phyloP scores from a whole-genome alignment of 345 rosid species.

The Lenwebbia sp. region DNA sequence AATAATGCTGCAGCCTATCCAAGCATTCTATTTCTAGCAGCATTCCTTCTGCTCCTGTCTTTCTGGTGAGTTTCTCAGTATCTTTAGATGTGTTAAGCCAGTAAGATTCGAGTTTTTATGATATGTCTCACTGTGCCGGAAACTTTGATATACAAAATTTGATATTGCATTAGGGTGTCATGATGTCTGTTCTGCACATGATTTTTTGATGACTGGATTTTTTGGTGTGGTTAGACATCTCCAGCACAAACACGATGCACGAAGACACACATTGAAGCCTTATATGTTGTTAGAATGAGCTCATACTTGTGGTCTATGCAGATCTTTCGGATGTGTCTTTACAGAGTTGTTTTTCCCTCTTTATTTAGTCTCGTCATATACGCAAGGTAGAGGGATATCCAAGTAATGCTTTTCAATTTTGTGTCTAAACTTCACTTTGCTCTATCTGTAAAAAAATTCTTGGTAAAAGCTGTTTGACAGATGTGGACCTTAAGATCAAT shows the following conservation, averaged over 20 bases:
- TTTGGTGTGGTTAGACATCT: not conserved
- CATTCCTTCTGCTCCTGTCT: constrained; percentile 51
- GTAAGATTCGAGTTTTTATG: not conserved
- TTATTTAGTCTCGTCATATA: not conserved
- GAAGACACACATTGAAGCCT: not conserved
- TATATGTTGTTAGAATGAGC: not conserved
- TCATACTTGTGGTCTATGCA: not conserved
- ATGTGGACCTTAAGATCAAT: not conserved
- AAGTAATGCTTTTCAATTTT: not conserved
- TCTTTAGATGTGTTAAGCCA: not conserved
- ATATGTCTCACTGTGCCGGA: not conserved
- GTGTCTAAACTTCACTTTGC: not conserved
- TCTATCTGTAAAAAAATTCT: not conserved
- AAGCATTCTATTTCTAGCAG: constrained; percentile 39
- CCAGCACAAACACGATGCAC: not conserved
- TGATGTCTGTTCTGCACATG: not conserved
- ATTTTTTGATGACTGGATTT: not conserved
- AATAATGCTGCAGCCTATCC: constrained; percentile 44
- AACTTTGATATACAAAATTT: not conserved
- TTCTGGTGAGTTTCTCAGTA: constrained; percentile 37
- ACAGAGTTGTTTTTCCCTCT: not conserved
- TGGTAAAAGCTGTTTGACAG: not conserved
- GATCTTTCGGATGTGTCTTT: not conserved
- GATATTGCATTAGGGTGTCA: not conserved
- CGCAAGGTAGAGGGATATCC: not conserved